Conservation (phyloP, 495 filamentous ascomycete genomes). For the Podospora anserina region DNA sequence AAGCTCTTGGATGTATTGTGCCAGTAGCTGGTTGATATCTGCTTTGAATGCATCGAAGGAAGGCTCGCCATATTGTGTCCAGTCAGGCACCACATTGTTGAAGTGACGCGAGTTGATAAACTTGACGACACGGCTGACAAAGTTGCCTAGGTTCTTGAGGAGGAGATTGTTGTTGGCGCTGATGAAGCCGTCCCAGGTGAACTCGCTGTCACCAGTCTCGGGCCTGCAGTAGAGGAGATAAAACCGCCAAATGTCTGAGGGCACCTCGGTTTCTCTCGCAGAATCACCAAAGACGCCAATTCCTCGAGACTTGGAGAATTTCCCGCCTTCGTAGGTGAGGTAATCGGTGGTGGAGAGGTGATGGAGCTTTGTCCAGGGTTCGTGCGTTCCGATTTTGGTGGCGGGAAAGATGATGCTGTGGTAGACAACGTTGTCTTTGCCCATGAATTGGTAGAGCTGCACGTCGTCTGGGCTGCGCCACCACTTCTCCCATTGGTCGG, state of each 20-base stretch:
- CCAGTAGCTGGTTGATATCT: constrained; percentile 42
- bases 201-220: constrained; percentile 80
- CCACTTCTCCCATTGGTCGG: constrained; percentile 84
- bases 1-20: constrained; percentile 64
- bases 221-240: constrained; percentile 81
- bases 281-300: constrained; percentile 85
- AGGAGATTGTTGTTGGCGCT: constrained; percentile 80
- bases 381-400: constrained; percentile 72
- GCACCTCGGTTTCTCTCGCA: constrained; percentile 76
- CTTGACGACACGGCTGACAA: constrained; percentile 86
- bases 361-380: constrained; percentile 85
- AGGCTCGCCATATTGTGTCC: constrained; percentile 31
- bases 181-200: constrained; percentile 76
- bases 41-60: constrained; percentile 10
- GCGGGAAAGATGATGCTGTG: constrained; percentile 87
- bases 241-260: constrained; percentile 84
- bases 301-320: constrained; percentile 84
- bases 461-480: constrained; percentile 84
- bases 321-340: constrained; percentile 86
- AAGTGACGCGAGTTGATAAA: constrained; percentile 67
- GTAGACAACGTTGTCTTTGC: constrained; percentile 90
- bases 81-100: constrained; percentile 66
- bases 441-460: constrained; percentile 88
- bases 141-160: constrained; percentile 83
- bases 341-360: constrained; percentile 87